Evolutionary conservation across 2,329 filamentous ascomycete species (phyloP).

Genomic region (Alternaria sp.): DNA sequence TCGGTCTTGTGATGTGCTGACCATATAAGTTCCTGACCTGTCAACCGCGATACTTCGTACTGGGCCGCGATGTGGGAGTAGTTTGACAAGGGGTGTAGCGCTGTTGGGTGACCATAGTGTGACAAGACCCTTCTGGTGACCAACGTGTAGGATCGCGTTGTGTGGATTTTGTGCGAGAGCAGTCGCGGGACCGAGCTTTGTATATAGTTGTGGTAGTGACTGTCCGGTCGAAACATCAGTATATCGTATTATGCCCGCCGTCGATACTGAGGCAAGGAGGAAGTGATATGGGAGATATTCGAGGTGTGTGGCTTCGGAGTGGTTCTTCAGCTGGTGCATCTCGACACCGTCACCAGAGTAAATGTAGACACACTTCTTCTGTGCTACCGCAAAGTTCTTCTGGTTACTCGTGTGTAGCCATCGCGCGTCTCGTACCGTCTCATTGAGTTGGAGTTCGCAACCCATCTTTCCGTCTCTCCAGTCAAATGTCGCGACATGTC

Average conservation of each 20-base stretch:
- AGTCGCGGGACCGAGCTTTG: slow-evolving; percentile 82
- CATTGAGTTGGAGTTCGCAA: slow-evolving; percentile 88
- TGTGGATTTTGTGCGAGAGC: slow-evolving; percentile 87
- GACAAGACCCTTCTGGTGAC: slow-evolving; percentile 94
- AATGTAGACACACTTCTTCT: slow-evolving; percentile 97
- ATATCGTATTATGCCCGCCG: slow-evolving; percentile 83
- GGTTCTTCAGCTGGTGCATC: slow-evolving; percentile 88
- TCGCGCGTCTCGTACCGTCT: slow-evolving; percentile 87
- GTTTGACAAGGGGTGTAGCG: slow-evolving; percentile 84
- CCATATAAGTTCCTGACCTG: slow-evolving; percentile 93
- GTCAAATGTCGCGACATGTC: slow-evolving; percentile 95
- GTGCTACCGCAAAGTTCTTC: slow-evolving; percentile 91
- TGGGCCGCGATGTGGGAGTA: slow-evolving; percentile 87
- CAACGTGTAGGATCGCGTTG: slow-evolving; percentile 90
- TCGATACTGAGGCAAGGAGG: slow-evolving; percentile 85
- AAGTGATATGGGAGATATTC: slow-evolving; percentile 98
- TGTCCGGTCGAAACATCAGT: slow-evolving; percentile 95
- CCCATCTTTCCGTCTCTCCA: slow-evolving; percentile 92
- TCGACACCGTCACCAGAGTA: slow-evolving; percentile 93
- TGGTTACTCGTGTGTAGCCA: slow-evolving; percentile 86
- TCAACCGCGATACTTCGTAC: slow-evolving; percentile 87
- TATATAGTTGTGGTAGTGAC: slow-evolving; percentile 83
- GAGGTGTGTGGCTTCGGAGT: slow-evolving; percentile 90
- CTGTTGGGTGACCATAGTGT: slow-evolving; percentile 96
- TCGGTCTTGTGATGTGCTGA: slow-evolving; percentile 86